Evolutionary conservation across 768 basidiomycete species (phyloP).

Genomic region (Xerocomus spinulosus): DNA sequence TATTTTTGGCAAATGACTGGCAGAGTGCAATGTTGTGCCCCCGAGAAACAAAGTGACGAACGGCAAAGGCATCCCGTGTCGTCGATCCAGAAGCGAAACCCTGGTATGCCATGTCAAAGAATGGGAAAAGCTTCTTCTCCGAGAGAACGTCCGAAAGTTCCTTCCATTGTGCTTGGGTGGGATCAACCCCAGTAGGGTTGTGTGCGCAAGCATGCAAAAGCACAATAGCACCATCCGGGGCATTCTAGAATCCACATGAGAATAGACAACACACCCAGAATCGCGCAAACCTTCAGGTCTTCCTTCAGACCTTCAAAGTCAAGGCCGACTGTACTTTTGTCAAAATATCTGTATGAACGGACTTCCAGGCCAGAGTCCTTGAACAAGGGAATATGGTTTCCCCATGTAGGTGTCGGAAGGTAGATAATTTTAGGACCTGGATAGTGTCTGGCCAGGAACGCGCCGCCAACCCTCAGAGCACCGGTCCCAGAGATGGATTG

Average conservation of each 20-base stretch:
- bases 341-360: conserved; percentile 88
- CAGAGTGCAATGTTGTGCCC: conserved; percentile 88
- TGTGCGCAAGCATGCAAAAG: conserved; percentile 96
- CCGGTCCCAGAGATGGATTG: conserved; percentile 98
- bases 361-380: conserved; percentile 94
- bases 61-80: conserved; percentile 86
- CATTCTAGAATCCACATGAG: conserved; percentile 39
- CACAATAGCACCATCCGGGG: conserved; percentile 77
- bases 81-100: conserved; percentile 97
- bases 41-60: conserved; percentile 88
- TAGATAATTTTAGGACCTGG: conserved; percentile 85
- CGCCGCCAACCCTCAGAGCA: conserved; percentile 91
- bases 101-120: conserved; percentile 99
- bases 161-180: conserved; percentile 88
- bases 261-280: background rate
- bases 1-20: conserved; percentile 99
- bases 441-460: conserved; percentile 87
- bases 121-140: conserved; percentile 89
- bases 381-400: conserved; percentile 93
- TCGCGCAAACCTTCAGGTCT: conserved; percentile 66
- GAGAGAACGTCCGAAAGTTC: conserved; percentile 84
- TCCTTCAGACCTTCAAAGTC: conserved; percentile 89
- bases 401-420: conserved; percentile 93
- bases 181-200: conserved; percentile 98
- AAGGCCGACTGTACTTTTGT: conserved; percentile 86